Percentiles rank a stretch among this genome's conserved stretches.
Evolutionary conservation across 306 rosid genomes (phyloP).

Genomic region (Fragaria iinumae): DNA sequence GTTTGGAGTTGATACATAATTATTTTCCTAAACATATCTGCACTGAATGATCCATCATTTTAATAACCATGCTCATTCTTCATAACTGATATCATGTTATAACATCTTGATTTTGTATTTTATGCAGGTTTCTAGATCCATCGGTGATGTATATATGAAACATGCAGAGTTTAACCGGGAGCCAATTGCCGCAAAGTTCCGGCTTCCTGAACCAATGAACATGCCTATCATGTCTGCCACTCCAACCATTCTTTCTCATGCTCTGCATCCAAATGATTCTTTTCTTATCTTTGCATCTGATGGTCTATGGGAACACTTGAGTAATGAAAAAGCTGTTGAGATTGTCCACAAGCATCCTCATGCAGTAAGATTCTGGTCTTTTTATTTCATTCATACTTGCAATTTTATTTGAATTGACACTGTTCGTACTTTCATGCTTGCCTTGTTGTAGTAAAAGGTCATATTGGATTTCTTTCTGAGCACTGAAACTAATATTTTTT

Average conservation of each 20-base stretch:
- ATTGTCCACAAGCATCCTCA: constrained; percentile 80
- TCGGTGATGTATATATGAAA: constrained; percentile 89
- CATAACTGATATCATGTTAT: constrained; percentile 3
- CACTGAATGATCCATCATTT: neutral
- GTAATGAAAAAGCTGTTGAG: constrained; percentile 84
- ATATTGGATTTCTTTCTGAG: neutral
- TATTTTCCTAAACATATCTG: neutral
- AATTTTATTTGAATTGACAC: constrained; percentile 11
- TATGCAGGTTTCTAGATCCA: constrained; percentile 89
- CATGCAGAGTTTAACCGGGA: constrained; percentile 70
- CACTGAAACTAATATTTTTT: neutral
- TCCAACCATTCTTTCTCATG: constrained; percentile 76
- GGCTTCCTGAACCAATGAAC: constrained; percentile 83
- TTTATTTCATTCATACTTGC: constrained; percentile 14
- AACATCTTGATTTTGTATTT: constrained; percentile 29
- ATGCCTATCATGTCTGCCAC: constrained; percentile 76
- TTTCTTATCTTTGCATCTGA: constrained; percentile 97
- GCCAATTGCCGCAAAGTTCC: constrained; percentile 63
- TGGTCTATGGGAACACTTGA: constrained; percentile 97
- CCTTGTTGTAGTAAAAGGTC: neutral
- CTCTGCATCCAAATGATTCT: constrained; percentile 83
- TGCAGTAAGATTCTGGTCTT: constrained; percentile 43
- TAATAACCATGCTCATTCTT: neutral
- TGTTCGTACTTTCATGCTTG: constrained; percentile 8
- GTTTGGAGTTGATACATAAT: neutral